Percentiles rank a stretch among this genome's conserved stretches.
Conservation (phyloP, 768 basidiomycete species). For the Podaxis sp. region DNA sequence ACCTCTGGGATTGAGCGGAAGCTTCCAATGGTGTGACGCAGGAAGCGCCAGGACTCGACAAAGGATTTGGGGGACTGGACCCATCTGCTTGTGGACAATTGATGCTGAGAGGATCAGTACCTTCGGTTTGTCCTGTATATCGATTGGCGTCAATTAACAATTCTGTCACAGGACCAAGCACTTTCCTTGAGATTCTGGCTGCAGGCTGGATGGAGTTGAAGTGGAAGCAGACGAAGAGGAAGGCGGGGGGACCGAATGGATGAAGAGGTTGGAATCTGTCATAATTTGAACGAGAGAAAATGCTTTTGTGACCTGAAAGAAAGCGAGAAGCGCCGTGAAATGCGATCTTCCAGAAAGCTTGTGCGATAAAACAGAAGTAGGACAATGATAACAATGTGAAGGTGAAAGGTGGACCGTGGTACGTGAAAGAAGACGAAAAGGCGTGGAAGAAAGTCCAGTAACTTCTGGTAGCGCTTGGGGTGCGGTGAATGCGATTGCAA, state of each 20-base stretch:
- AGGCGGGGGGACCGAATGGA: too few relatives aligned
- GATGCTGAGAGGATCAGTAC: too few relatives aligned
- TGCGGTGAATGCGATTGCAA: neutral
- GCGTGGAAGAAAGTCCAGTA: neutral
- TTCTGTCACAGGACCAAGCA: neutral
- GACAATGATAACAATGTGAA: neutral
- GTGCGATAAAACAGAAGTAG: slow-evolving; percentile 2
- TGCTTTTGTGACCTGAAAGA: neutral
- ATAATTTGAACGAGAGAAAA: slow-evolving; percentile 7
- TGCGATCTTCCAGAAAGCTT: slow-evolving; percentile 2
- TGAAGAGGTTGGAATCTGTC: slow-evolving; percentile 3
- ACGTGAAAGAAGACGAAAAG: slow-evolving; percentile 8
- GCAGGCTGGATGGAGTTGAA: neutral
- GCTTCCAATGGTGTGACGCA: neutral
- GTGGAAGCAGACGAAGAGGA: neutral
- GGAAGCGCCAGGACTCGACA: neutral
- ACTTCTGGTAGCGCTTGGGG: slow-evolving; percentile 12
- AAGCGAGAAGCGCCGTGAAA: neutral
- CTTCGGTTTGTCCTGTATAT: neutral
- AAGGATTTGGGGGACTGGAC: neutral
- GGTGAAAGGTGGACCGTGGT: neutral
- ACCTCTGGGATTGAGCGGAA: neutral
- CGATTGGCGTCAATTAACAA: neutral
- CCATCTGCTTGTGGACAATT: neutral
- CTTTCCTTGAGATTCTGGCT: neutral